Conservation (phyloP, 768 basidiomycete genomes). For the Leccinum boreale region DNA sequence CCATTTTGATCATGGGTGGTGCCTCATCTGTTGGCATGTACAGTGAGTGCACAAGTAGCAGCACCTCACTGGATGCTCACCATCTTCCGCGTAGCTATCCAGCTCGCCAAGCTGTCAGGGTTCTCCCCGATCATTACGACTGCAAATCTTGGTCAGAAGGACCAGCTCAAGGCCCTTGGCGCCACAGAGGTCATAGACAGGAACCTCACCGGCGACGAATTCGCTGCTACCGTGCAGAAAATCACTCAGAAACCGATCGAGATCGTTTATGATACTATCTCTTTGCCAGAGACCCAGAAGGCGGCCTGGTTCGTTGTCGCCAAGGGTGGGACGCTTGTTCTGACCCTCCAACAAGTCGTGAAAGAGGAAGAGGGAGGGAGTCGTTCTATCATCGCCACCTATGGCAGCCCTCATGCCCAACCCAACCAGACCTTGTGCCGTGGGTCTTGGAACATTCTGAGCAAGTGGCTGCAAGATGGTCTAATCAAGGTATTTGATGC, state of each 20-base stretch:
- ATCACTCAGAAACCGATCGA: slow-evolving; percentile 21
- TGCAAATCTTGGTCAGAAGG: slow-evolving; percentile 31
- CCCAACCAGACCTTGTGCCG: slow-evolving; percentile 18
- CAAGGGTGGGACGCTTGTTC: slow-evolving; percentile 31
- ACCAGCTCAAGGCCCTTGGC: slow-evolving; percentile 34
- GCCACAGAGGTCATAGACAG: slow-evolving; percentile 41
- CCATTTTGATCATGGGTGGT: slow-evolving; percentile 49
- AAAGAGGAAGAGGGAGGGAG: slow-evolving; percentile 20
- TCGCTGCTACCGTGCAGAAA: slow-evolving; percentile 21
- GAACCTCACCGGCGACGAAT: slow-evolving; percentile 11
- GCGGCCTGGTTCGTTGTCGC: slow-evolving; percentile 32
- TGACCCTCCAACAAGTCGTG: slow-evolving; percentile 23
- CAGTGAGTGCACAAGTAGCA: slow-evolving; percentile 26
- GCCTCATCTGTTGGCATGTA: slow-evolving; percentile 47
- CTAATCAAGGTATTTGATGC: slow-evolving; percentile 20
- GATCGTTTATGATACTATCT: slow-evolving; percentile 32
- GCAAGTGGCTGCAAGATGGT: slow-evolving; percentile 25
- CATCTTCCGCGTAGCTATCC: slow-evolving; percentile 27
- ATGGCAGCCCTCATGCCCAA: slow-evolving; percentile 22
- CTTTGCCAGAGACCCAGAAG: slow-evolving; percentile 34
- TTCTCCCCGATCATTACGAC: slow-evolving; percentile 42
- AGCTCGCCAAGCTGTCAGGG: slow-evolving; percentile 39
- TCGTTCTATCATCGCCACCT: slow-evolving; percentile 22
- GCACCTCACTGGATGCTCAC: background rate
- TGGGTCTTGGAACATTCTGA: slow-evolving; percentile 19